Evolutionary conservation across 1,139 yeast species (phyloP).

Genomic region (Ogataea hybrid): DNA sequence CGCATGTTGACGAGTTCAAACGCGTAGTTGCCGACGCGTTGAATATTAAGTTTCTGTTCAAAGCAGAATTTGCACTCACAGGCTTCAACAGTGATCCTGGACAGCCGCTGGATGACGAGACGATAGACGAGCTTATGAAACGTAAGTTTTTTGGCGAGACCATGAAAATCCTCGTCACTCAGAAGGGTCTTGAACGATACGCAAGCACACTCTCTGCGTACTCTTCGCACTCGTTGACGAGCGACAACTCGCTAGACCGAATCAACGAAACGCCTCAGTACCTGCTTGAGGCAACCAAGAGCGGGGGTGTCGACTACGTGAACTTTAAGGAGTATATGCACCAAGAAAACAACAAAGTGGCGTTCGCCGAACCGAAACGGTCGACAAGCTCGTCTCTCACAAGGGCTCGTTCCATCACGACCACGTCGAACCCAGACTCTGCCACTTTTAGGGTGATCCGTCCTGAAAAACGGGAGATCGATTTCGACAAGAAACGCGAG

Average conservation of each 20-base stretch:
- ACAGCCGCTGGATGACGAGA: conserved; percentile 48
- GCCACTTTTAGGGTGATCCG: conserved; percentile 65
- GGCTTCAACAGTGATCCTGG: conserved; percentile 71
- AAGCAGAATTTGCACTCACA: conserved; percentile 58
- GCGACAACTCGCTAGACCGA: conserved; percentile 41
- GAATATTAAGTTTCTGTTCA: conserved; percentile 40
- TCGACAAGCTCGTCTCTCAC: conserved; percentile 27
- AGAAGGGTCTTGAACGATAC: conserved; percentile 40
- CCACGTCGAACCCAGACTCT: conserved; percentile 24
- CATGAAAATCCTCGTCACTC: conserved; percentile 22
- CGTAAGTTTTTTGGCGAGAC: conserved; percentile 37
- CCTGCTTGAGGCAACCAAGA: conserved; percentile 39
- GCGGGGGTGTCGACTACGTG: conserved; percentile 54
- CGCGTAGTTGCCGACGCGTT: conserved; percentile 39
- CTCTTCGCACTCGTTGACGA: conserved; percentile 25
- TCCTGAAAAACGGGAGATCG: conserved; percentile 66
- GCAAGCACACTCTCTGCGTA: conserved; percentile 18
- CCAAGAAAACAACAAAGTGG: conserved; percentile 19
- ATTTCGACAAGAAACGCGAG: conserved; percentile 75
- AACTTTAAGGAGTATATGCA: conserved; percentile 48
- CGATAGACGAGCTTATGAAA: conserved; percentile 43
- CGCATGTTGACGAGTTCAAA: conserved; percentile 37
- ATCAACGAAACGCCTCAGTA: conserved; percentile 66
- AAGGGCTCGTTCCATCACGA: conserved; percentile 29
- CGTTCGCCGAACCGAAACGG: conserved; percentile 11